phyloP scores from a whole-genome alignment of 2,329 filamentous ascomycete genomes.

The Aureobasidium sp. region DNA sequence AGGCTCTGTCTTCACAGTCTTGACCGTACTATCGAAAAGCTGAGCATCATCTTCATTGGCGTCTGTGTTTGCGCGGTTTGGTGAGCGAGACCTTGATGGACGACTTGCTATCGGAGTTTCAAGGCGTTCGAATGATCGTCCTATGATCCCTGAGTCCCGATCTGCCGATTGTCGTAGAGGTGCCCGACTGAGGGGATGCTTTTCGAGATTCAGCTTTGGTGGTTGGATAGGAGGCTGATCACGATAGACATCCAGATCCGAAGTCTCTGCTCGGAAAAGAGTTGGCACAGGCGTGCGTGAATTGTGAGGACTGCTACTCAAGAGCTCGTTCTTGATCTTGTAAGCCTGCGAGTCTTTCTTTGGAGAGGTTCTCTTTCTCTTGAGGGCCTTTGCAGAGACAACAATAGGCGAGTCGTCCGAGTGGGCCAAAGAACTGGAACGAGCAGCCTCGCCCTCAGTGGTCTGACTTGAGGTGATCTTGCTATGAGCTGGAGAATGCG shows the following conservation, averaged over 20 bases:
- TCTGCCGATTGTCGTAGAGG: background rate
- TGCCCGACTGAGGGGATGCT: conserved; percentile 3
- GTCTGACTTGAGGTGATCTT: conserved; percentile 38
- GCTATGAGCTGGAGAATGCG: background rate
- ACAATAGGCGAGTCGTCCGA: conserved; percentile 36
- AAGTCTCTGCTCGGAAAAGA: conserved; percentile 32
- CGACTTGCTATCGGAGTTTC: background rate
- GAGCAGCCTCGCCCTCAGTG: conserved; percentile 32
- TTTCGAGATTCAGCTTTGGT: background rate
- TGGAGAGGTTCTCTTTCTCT: conserved; percentile 33
- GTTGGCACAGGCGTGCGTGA: conserved; percentile 18
- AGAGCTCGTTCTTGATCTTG: conserved; percentile 35
- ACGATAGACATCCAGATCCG: conserved; percentile 35
- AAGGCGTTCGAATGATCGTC: background rate
- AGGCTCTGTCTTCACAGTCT: conserved; percentile 8
- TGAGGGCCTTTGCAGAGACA: conserved; percentile 37
- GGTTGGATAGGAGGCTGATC: background rate
- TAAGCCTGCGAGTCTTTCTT: conserved; percentile 23
- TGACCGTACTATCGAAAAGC: background rate
- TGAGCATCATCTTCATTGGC: background rate
- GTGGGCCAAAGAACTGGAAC: conserved; percentile 9
- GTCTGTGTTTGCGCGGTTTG: background rate
- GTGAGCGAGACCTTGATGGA: background rate
- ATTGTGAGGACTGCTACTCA: conserved; percentile 29
- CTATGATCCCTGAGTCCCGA: background rate